Evolutionary conservation across 768 basidiomycete species (phyloP).

Genomic region (Porphyrellus cyaneotinctus): DNA sequence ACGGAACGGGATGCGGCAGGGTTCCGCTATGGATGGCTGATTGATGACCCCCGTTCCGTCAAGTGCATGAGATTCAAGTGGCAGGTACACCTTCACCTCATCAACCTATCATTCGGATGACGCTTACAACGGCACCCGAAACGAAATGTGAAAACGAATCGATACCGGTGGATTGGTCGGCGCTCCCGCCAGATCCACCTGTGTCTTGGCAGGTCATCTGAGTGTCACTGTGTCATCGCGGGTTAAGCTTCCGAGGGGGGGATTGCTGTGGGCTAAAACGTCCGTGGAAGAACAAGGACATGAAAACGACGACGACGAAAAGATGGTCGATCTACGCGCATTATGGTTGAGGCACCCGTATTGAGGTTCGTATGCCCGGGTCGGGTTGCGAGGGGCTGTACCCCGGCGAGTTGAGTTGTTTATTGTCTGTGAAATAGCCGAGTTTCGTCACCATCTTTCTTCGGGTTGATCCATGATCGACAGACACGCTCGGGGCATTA

Average conservation of each 20-base stretch:
- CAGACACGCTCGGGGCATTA: constrained; percentile 14
- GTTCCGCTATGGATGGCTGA: too few species aligned
- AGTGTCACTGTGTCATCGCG: neutral
- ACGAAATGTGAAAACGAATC: neutral
- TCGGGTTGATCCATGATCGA: too few species aligned
- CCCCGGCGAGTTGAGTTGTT: constrained; percentile 11
- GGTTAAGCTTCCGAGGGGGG: constrained; percentile 1
- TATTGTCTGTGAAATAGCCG: too few species aligned
- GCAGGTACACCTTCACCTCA: too few species aligned
- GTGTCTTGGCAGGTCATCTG: constrained; percentile 13
- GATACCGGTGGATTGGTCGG: constrained; percentile 4
- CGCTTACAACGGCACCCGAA: too few species aligned
- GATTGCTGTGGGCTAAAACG: constrained; percentile 6
- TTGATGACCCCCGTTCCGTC: too few species aligned
- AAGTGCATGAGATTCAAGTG: too few species aligned
- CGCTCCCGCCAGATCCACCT: constrained; percentile 12
- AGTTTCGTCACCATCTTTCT: too few species aligned
- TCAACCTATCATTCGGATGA: too few species aligned
- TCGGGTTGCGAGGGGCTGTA: constrained; percentile 21
- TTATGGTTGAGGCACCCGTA: constrained; percentile 16
- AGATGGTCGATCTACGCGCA: constrained; percentile 9
- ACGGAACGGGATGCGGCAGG: too few species aligned
- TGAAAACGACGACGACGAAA: too few species aligned
- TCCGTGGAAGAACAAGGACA: neutral
- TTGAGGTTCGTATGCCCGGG: constrained; percentile 25